A percentile compares a stretch with the other conserved stretches of the same genome.
Conservation (phyloP, 106 monocot genomes). For the Vanilla planifolia region DNA sequence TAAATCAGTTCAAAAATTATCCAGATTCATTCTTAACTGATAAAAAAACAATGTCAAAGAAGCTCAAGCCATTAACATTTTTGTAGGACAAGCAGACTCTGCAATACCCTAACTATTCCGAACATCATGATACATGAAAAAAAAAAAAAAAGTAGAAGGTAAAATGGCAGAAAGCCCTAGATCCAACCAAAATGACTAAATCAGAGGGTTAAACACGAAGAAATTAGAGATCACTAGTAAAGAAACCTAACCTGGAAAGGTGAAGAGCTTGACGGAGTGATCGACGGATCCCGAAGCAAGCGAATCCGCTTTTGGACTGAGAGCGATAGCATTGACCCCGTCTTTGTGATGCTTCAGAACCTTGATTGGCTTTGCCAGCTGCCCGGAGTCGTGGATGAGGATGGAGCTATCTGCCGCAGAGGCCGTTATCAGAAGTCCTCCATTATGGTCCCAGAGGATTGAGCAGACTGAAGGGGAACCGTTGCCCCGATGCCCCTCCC, state of each 20-base stretch:
- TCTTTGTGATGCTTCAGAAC: slow-evolving; percentile 52
- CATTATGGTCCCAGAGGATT: slow-evolving; percentile 54
- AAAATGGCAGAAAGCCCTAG: no score
- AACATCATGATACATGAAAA: no score
- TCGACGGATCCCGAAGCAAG: slow-evolving; percentile 89
- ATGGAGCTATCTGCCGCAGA: slow-evolving; percentile 46
- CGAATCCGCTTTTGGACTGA: slow-evolving; percentile 44
- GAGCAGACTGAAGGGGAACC: slow-evolving; percentile 48
- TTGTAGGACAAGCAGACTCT: no score
- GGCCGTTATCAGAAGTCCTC: slow-evolving; percentile 43
- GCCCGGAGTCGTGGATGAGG: slow-evolving; percentile 53
- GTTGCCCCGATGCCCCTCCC: slow-evolving; percentile 72
- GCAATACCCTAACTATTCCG: no score
- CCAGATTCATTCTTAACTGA: no score
- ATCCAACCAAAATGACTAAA: background rate
- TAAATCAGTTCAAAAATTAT: no score
- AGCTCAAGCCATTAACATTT: no score
- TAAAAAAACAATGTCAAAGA: no score
- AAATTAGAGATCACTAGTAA: no score
- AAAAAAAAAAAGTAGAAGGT: no score
- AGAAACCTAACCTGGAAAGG: slow-evolving; percentile 59
- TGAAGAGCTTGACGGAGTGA: slow-evolving; percentile 87
- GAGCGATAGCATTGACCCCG: slow-evolving; percentile 81
- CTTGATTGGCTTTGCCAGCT: slow-evolving; percentile 28
- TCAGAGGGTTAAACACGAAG: background rate